phyloP scores from a whole-genome alignment of 306 rosid genomes.

The Quercus bicolor region DNA sequence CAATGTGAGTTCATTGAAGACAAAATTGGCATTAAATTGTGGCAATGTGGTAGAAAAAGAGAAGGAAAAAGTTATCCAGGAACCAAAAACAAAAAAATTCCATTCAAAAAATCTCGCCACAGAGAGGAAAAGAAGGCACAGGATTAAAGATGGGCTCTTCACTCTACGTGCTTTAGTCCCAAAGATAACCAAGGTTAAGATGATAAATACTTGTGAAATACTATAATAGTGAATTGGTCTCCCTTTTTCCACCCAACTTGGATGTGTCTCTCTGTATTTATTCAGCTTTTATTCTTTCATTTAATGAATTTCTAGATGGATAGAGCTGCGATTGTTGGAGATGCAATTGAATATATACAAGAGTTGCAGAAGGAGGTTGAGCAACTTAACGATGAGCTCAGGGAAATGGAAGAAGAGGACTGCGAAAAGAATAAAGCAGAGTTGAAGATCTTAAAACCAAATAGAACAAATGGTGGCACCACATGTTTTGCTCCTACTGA shows the following conservation, averaged over 20 bases:
- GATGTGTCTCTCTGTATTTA: slow-evolving; percentile 1
- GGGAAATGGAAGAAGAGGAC: slow-evolving; percentile 46
- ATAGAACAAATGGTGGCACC: slow-evolving; percentile 22
- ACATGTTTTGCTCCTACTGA: slow-evolving; percentile 17
- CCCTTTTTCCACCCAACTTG: no score
- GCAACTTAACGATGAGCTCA: slow-evolving; percentile 48
- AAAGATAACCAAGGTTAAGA: slow-evolving; percentile 72
- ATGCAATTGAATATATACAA: slow-evolving; percentile 63
- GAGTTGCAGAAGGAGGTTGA: slow-evolving; percentile 49
- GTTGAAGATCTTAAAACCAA: slow-evolving; percentile 7
- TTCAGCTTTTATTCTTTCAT: not conserved
- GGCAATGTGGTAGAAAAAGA: slow-evolving; percentile 29
- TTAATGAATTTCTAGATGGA: slow-evolving; percentile 58
- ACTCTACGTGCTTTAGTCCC: slow-evolving; percentile 78
- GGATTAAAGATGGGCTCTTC: slow-evolving; percentile 47
- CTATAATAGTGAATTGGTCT: not conserved
- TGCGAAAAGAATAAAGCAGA: slow-evolving; percentile 21
- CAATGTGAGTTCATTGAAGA: slow-evolving; percentile 25
- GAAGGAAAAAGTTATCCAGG: slow-evolving; percentile 16
- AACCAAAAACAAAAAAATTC: slow-evolving; percentile 34
- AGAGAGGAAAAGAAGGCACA: slow-evolving; percentile 82
- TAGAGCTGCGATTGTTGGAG: slow-evolving; percentile 55
- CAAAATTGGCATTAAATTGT: slow-evolving; percentile 20
- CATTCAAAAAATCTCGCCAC: slow-evolving; percentile 63
- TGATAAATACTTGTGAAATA: not conserved